phyloP scores from a whole-genome alignment of 2,329 filamentous ascomycete genomes.

The Arachnomyces sp. region DNA sequence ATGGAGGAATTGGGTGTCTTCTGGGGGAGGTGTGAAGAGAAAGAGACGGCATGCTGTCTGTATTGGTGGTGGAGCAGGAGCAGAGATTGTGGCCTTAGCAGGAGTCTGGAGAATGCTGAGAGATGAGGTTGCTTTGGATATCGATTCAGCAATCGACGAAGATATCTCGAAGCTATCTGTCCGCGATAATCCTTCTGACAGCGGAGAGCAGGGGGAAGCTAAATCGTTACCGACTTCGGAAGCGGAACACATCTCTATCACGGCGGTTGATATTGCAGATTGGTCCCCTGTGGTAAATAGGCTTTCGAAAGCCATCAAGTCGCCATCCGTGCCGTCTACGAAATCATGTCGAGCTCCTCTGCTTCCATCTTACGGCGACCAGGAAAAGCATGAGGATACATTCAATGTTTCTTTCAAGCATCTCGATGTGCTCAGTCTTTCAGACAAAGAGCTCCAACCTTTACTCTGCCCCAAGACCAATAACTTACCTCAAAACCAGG shows the following conservation, averaged over 20 bases:
- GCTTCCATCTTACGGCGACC: conserved; percentile 4
- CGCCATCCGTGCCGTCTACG: conserved; percentile 20
- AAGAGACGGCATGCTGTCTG: conserved; percentile 39
- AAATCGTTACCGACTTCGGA: background rate
- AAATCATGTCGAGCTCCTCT: conserved; percentile 25
- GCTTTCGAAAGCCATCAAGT: conserved; percentile 49
- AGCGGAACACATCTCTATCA: conserved; percentile 36
- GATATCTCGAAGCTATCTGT: background rate
- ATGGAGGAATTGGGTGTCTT: conserved; percentile 12
- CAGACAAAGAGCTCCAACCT: conserved; percentile 31
- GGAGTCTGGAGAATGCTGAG: conserved; percentile 40
- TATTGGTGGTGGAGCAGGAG: conserved; percentile 58
- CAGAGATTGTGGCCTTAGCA: conserved; percentile 57
- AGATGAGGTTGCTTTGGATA: conserved; percentile 2
- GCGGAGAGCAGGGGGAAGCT: background rate
- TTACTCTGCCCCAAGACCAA: conserved; percentile 16
- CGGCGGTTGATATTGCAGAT: conserved; percentile 71
- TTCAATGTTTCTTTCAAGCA: conserved; percentile 38
- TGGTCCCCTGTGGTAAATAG: conserved; percentile 59
- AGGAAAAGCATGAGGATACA: background rate
- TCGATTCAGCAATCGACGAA: too few species aligned
- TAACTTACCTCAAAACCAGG: background rate
- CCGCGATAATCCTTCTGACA: background rate
- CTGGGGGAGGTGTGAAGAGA: conserved; percentile 7
- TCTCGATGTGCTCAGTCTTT: conserved; percentile 42